These are phyloP conservation scores for Xylaria scruposa DNA, from an alignment of 495 filamentous ascomycete species.

Conservation along the genomic window DNA sequence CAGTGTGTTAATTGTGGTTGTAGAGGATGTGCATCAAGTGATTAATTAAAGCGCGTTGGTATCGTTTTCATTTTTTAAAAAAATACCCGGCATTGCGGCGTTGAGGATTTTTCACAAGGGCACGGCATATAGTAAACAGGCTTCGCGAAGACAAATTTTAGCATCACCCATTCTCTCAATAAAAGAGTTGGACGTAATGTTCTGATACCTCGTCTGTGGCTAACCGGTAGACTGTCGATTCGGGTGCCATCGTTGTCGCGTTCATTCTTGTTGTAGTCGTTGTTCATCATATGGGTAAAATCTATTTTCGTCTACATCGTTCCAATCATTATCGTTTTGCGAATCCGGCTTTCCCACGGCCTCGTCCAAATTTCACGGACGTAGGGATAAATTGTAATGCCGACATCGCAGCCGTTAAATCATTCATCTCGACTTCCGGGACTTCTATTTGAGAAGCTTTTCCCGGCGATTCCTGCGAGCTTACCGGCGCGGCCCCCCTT, in stretches of 20 bases:
- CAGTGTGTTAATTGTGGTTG: slow-evolving; percentile 98
- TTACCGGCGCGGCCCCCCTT: neutral
- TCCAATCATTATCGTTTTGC: slow-evolving; percentile 40
- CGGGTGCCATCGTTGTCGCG: no score
- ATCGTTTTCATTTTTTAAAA: neutral
- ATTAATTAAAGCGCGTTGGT: slow-evolving; percentile 65
- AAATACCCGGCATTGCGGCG: slow-evolving; percentile 37
- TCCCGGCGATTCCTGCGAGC: neutral
- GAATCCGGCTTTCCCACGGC: slow-evolving; percentile 58
- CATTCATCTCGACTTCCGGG: slow-evolving; percentile 69
- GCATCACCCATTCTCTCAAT: neutral
- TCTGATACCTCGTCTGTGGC: neutral
- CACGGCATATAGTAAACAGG: slow-evolving; percentile 27
- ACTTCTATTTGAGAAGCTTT: slow-evolving; percentile 25
- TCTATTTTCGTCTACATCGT: neutral
- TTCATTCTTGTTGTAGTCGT: no score
- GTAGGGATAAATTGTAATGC: slow-evolving; percentile 80
- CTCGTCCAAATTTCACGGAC: slow-evolving; percentile 74
- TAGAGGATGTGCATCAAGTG: slow-evolving; percentile 85
- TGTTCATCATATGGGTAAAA: neutral
- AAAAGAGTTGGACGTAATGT: neutral
- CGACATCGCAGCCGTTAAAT: slow-evolving; percentile 81
- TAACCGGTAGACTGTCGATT: neutral
- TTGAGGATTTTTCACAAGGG: slow-evolving; percentile 27
- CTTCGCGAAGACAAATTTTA: slow-evolving; percentile 21